These are phyloP conservation scores for Micractinium conductrix DNA, from an alignment of 139 green algal genomes.

Conservation along the genomic window DNA sequence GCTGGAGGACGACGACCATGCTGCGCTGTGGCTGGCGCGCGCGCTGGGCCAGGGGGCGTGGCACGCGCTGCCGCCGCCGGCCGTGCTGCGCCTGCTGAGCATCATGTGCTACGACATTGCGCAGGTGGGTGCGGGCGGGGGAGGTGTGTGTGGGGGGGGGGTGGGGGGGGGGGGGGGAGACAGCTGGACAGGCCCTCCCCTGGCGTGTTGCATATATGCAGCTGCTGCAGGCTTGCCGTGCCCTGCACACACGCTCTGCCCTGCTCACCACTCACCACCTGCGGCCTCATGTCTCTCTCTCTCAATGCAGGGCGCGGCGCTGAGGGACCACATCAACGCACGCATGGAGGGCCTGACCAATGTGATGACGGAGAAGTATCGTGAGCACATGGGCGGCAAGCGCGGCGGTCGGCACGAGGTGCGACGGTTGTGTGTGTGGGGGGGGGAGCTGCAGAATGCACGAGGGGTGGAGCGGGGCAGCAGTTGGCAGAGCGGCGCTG, in stretches of 20 bases:
- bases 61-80: slow-evolving; percentile 31
- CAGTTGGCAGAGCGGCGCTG: too few relatives aligned
- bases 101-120: slow-evolving; percentile 62
- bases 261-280: too few relatives aligned
- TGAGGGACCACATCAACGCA: slow-evolving; percentile 35
- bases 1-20: slow-evolving; percentile 44
- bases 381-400: slow-evolving; percentile 4
- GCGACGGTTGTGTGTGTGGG: too few relatives aligned
- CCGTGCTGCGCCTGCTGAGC: slow-evolving; percentile 55
- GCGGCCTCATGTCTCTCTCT: neutral
- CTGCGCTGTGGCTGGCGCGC: slow-evolving; percentile 31
- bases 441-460: too few relatives aligned
- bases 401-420: neutral
- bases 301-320: neutral
- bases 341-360: slow-evolving; percentile 18
- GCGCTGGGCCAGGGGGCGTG: slow-evolving; percentile 38
- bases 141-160: neutral
- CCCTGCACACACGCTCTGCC: too few relatives aligned
- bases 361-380: slow-evolving; percentile 18
- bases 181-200: too few relatives aligned
- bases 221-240: too few relatives aligned
- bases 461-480: too few relatives aligned
- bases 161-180: too few relatives aligned
- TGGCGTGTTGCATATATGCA: too few relatives aligned
- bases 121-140: neutral